phyloP scores from a whole-genome alignment of 2,329 filamentous ascomycete genomes.

The Aphanocladium album region DNA sequence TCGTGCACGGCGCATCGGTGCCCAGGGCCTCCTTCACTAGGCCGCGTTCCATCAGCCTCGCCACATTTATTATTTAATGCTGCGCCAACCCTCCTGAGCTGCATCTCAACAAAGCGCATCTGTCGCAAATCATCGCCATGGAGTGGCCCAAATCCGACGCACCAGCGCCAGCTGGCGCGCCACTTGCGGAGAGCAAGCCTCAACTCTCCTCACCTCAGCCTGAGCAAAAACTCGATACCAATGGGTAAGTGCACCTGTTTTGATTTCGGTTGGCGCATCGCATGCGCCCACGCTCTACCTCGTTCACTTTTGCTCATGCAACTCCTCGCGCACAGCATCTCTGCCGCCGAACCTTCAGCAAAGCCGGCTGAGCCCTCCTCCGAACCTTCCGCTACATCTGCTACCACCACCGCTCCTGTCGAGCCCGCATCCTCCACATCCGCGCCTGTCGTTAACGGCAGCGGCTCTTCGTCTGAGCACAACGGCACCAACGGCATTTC shows the following conservation, averaged over 20 bases:
- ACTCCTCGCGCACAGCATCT: background rate
- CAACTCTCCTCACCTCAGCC: conserved; percentile 13
- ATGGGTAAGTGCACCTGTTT: conserved; percentile 18
- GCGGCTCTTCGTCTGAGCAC: background rate
- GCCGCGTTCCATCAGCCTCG: background rate
- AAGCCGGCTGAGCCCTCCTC: background rate
- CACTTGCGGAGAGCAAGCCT: conserved; percentile 36
- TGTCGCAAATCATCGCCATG: conserved; percentile 47
- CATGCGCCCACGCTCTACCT: background rate
- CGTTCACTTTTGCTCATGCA: background rate
- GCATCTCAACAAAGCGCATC: conserved; percentile 22
- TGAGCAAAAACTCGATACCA: conserved; percentile 19
- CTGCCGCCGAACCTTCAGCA: background rate
- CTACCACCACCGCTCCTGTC: background rate
- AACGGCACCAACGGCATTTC: conserved; percentile 5
- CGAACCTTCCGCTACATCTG: conserved; percentile 7
- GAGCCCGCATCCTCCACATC: background rate
- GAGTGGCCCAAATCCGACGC: conserved; percentile 43
- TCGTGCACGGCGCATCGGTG: conserved; percentile 1
- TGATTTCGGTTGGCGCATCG: background rate
- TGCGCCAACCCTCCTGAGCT: conserved; percentile 27
- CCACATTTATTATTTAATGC: conserved; percentile 29
- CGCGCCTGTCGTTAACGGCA: conserved; percentile 1
- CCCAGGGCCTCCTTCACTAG: background rate
- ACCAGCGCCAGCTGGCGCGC: conserved; percentile 31